Base-by-base conservation (phyloP, 257 asterid species). In the Coffea eugenioides region DNA sequence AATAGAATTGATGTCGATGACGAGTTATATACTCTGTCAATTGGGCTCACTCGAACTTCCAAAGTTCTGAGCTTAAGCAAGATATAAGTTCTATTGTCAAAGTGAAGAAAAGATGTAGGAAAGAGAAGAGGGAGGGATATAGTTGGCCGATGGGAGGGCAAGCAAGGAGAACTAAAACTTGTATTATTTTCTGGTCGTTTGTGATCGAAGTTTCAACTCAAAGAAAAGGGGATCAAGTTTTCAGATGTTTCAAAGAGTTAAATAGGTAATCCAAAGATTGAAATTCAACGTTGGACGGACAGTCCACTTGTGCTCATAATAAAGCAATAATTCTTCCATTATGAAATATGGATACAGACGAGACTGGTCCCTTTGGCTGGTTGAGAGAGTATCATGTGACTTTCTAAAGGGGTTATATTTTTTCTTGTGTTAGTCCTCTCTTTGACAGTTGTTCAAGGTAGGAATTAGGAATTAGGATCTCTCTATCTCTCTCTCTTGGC, bases 371-470 rank as follows among this genome's bases (percentile, higher is more conserved):
- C 94, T 82, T 87, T 78, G 88, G 86, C 85, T 83, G 64, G 88
- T 86, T 91, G 90, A 82, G 89, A 81, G 88, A 83, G 75, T 80
- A 80, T 87, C 94, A 90, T 90, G 97, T 94, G 96, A 89, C 86
- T 83, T 81, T 80, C 86, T 67, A 65, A 56, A 75, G 52, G 51
- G 74, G 62, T 51, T 65, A 23, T 57, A 1, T 73, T 70, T 46
- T 25, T 75, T 46, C 46, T 67, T 21, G 23, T 66, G 34, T 52
- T 8, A 25, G 61, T 80, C 71, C 52, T 64, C 13, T 64, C 57
- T 77, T 77, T 75, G 90, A 91, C 97, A 91, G 93, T 86, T 94
- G 92, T 87, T 88, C 71, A 49, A 57, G n/a, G 15, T 31, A 65
- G 36, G 73, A 77, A 65, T 27, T 77, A 4, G 80, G 41, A 76